These are phyloP conservation scores for Pelargonium fulgidum DNA, from an alignment of 441 rosid genomes.

Conservation along the genomic window DNA sequence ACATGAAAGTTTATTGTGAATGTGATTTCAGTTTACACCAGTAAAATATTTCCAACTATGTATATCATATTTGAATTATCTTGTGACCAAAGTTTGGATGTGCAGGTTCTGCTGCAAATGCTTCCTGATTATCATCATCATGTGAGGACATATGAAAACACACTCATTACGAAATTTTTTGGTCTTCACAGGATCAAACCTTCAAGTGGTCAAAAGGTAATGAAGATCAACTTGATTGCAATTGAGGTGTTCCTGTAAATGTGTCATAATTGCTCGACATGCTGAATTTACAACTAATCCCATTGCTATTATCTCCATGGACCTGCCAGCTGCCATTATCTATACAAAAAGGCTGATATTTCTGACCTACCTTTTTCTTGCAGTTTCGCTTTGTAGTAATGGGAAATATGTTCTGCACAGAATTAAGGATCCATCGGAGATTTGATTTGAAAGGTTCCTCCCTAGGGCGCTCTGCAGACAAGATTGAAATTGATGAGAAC, in stretches of 20 bases:
- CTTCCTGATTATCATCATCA: slow-evolving; percentile 67
- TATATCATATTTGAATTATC: slow-evolving; percentile 1
- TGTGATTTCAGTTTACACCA: no score
- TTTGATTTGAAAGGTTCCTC: slow-evolving; percentile 93
- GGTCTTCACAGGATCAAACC: slow-evolving; percentile 77
- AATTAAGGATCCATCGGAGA: slow-evolving; percentile 76
- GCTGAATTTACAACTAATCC: background rate
- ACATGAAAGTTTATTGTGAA: no score
- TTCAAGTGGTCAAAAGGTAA: slow-evolving; percentile 74
- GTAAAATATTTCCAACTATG: no score
- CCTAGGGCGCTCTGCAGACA: slow-evolving; percentile 66
- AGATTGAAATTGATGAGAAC: slow-evolving; percentile 51
- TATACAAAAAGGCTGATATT: no score
- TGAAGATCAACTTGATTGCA: slow-evolving; percentile 3
- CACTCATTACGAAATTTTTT: slow-evolving; percentile 87
- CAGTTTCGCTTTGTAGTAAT: slow-evolving; percentile 70
- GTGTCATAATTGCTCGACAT: slow-evolving; percentile 9
- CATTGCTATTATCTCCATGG: no score
- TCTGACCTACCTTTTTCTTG: no score
- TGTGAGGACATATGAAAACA: slow-evolving; percentile 70
- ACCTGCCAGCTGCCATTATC: background rate
- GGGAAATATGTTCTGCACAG: slow-evolving; percentile 99
- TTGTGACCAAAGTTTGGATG: slow-evolving; percentile 32
- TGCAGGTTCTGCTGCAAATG: slow-evolving; percentile 80
- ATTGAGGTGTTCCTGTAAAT: slow-evolving; percentile 14